Percentiles rank a stretch among this genome's conserved stretches.
These are phyloP conservation scores for Torrubiella hemipterigena DNA, from an alignment of 2,329 filamentous ascomycete genomes.

Conservation along the genomic window DNA sequence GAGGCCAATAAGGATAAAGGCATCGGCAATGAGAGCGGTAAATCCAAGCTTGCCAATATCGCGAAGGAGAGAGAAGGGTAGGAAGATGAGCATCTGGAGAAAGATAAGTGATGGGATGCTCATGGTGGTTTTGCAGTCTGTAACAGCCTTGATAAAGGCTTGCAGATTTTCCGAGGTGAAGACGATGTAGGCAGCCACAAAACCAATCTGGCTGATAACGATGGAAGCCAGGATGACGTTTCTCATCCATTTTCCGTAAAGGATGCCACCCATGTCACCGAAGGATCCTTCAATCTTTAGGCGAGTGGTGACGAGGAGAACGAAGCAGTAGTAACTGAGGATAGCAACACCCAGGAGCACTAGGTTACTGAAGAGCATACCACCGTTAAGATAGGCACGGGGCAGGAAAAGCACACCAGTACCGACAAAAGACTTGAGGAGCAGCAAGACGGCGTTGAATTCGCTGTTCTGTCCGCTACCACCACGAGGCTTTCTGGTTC, in stretches of 20 bases:
- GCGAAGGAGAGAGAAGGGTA: slow-evolving; percentile 84
- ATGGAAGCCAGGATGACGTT: slow-evolving; percentile 81
- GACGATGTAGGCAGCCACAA: slow-evolving; percentile 90
- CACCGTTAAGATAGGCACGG: slow-evolving; percentile 86
- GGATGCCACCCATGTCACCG: slow-evolving; percentile 85
- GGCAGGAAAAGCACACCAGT: slow-evolving; percentile 91
- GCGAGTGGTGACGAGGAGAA: slow-evolving; percentile 78
- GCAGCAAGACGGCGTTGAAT: slow-evolving; percentile 66
- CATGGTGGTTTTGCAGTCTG: slow-evolving; percentile 74
- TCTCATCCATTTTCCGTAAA: slow-evolving; percentile 87
- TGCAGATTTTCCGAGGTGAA: slow-evolving; percentile 94
- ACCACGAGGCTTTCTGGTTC: slow-evolving; percentile 64
- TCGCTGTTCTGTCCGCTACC: slow-evolving; percentile 66
- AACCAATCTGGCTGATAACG: slow-evolving; percentile 89
- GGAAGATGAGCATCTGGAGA: slow-evolving; percentile 89
- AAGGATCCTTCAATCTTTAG: slow-evolving; percentile 86
- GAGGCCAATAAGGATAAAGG: slow-evolving; percentile 85
- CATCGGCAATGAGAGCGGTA: slow-evolving; percentile 84
- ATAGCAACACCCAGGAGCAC: slow-evolving; percentile 77
- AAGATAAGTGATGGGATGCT: slow-evolving; percentile 83
- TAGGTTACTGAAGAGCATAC: slow-evolving; percentile 91
- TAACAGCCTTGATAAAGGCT: slow-evolving; percentile 86
- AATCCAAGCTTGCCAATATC: slow-evolving; percentile 97
- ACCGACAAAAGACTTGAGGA: slow-evolving; percentile 96
- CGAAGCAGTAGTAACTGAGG: slow-evolving; percentile 95